Evolutionary conservation across 1,139 yeast species (phyloP), one percentile per base, ranked within the genome.

Genomic region (Chernovozyma sophiae-reginae): DNA sequence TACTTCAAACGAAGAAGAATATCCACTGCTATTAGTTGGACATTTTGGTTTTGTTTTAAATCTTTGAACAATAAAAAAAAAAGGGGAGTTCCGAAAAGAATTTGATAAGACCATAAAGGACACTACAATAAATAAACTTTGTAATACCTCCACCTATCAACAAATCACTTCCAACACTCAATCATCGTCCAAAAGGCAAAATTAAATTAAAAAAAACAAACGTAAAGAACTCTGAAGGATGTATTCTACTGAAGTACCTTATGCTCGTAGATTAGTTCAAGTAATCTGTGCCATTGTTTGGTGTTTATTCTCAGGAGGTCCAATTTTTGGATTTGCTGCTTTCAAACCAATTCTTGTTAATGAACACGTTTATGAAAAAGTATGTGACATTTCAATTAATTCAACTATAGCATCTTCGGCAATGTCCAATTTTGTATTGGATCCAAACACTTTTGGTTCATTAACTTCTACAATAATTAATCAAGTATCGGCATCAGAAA

Each of bases 261-360:
- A 40, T 8, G 40, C 35, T 2, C 51, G 48, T 38, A 51, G 66
- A 25, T 27, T 58, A 4, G 25, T 46, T 14, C 66, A 60, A 48
- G 58, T 61, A 43, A 40, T 45, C 5, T 85, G 95, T 58, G 90
- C 97, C 25, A 77, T 86, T 25, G 46, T 71, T 1, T 89, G 96
- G 96, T 89, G 97, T 61, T 64, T 89, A 19, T 65, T 87, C 28
- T 90, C 96, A 2, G 96, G 96, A 0, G 97, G 97, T 2, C 89
- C 95, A 1, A 82, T 89, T 10, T 90, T 90, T 67, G 95, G 97
- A 1, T 90, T 89, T 64, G 96, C 97, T 15, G 97, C 97, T 3
- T 65, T 90, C 38, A 90, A 90, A 53, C 95, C 95, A 4, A 76
- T 89, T 3, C 65, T 90, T 33, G 76, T 86, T 19, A 58, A 68